Evolutionary conservation across 306 rosid species (phyloP), one percentile per base, ranked within the genome.

Genomic region (Luffa acutangula): DNA sequence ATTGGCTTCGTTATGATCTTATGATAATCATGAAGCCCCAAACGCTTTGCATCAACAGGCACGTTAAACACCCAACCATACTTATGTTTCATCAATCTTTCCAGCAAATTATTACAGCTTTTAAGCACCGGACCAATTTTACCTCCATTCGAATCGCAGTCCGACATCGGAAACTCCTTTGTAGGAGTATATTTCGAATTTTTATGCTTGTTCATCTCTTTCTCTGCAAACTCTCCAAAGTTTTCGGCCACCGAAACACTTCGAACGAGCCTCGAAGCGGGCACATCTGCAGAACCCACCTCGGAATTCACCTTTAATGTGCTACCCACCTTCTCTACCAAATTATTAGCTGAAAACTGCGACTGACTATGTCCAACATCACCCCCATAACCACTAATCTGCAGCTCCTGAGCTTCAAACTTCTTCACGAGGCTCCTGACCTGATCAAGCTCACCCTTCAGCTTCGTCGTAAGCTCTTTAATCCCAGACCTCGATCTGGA

Each of bases 41-140:
- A 93, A 60, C 82, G 91, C 63, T 91, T 84, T 3, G 77, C 95
- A 81, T 95, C 96, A 41, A 95, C 97, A n/a, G 98, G 97, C 75
- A 72, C 9, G 79, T 95, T 95, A 82, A 95, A 95, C 51, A 92
- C 96, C 98, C 98, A 95, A 31, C 91, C 97, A 80, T 85, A 87
- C 85, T 92, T 90, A 86, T 95, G 98, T 78, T 89, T 95, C 97
- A 94, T 94, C 89, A 94, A 82, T 6, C 91, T 94, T 58, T 87
- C 97, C 78, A 94, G 91, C 85, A 95, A 75, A 65, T 89, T 87
- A 51, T 82, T 81, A 82, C 97, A 95, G 62, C 90, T 86, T 85
- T 90, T 91, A 64, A 87, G 84, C 84, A 87, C 81, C n/a, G 49
- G 54, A 75, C 79, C 88, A 71, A 45, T 90, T 83, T 80, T 84